Evolutionary conservation across 768 basidiomycete genomes (phyloP).

Genomic region (Termitomyces titanicus): DNA sequence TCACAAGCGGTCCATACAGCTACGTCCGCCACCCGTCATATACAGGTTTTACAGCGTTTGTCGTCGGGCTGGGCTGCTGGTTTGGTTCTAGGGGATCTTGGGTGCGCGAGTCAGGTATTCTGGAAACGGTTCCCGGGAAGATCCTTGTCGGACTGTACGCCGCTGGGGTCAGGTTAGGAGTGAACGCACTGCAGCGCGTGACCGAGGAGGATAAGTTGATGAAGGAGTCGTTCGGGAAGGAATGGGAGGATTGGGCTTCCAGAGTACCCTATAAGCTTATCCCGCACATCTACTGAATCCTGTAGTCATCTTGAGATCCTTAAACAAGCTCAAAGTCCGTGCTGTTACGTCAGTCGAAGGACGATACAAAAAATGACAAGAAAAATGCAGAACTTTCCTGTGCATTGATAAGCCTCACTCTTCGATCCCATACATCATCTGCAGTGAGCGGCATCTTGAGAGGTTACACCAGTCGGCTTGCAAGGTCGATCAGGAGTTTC

Average conservation of each 20-base stretch:
- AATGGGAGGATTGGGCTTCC: constrained; percentile 15
- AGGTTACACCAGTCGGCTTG: no score
- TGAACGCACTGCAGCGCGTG: constrained; percentile 2
- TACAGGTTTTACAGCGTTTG: constrained; percentile 1
- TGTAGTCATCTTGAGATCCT: not conserved
- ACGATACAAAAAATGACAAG: no score
- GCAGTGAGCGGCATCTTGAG: no score
- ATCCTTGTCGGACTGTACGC: not conserved
- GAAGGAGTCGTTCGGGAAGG: constrained; percentile 10
- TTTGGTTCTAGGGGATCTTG: not conserved
- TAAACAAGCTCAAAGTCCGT: no score
- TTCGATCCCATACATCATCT: no score
- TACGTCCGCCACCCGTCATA: constrained; percentile 40
- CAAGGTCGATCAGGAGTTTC: no score
- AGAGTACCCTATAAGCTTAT: constrained; percentile 12
- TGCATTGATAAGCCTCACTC: no score
- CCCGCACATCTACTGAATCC: constrained; percentile 1
- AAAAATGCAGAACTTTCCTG: no score
- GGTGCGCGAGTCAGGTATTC: constrained; percentile 5
- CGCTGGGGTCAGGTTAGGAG: not conserved
- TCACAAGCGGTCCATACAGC: constrained; percentile 36
- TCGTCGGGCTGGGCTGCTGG: constrained; percentile 9
- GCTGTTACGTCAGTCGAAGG: no score
- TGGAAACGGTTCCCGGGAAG: not conserved
- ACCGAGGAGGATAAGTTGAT: constrained; percentile 11